Percentiles rank a stretch among this genome's conserved stretches.
Evolutionary conservation across 345 rosid species (phyloP).

Genomic region (Bretschneidera sinensis): DNA sequence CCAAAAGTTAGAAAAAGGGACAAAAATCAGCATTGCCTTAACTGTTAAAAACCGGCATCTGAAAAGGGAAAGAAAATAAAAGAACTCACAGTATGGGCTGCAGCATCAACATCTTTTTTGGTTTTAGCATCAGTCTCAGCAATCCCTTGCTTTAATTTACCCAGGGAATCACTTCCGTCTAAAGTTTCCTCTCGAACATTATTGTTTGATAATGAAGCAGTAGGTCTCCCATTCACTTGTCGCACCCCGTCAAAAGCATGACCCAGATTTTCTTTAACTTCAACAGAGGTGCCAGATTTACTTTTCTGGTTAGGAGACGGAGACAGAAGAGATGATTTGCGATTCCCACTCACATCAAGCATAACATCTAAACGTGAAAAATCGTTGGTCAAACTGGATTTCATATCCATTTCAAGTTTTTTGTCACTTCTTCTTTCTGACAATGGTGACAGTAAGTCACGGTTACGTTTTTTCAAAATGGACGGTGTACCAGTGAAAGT

Average conservation of each 20-base stretch:
- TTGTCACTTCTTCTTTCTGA: conserved; percentile 76
- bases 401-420: conserved; percentile 68
- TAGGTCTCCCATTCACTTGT: too few relatives aligned
- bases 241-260: conserved; percentile 25
- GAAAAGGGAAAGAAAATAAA: background rate
- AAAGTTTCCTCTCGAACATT: conserved; percentile 23
- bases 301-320: conserved; percentile 28
- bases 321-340: conserved; percentile 29
- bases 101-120: conserved; percentile 26
- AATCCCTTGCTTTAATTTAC: conserved; percentile 25
- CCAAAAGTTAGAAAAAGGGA: background rate
- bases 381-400: conserved; percentile 63
- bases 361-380: conserved; percentile 84
- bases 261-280: conserved; percentile 52
- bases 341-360: conserved; percentile 50
- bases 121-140: conserved; percentile 23
- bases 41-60: background rate
- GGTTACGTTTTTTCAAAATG: conserved; percentile 77
- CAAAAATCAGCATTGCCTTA: background rate
- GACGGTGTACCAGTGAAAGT: conserved; percentile 75
- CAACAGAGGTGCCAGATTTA: conserved; percentile 33
- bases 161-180: conserved; percentile 22
- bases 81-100: conserved; percentile 36
- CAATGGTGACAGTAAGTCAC: conserved; percentile 84
- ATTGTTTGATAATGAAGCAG: too few relatives aligned